A percentile compares a stretch with the other conserved stretches of the same genome.
phyloP scores from a whole-genome alignment of 2,329 filamentous ascomycete genomes.

The Phialophora tarda region DNA sequence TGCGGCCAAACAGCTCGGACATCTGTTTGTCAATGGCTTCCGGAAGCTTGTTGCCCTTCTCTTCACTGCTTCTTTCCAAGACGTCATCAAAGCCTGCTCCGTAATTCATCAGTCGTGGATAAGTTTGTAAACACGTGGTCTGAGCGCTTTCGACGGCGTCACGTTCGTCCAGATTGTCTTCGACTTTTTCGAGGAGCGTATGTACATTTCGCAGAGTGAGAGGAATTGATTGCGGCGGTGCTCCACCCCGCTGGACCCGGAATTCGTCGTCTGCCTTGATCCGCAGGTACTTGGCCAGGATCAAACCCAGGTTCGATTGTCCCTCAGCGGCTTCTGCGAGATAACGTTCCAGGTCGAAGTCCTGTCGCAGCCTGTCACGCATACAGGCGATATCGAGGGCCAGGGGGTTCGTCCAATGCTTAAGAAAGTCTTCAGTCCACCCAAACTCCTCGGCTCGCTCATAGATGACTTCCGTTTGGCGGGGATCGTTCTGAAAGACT shows the following conservation, averaged over 20 bases:
- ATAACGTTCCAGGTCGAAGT: slow-evolving; percentile 75
- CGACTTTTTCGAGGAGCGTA: slow-evolving; percentile 77
- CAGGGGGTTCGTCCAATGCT: slow-evolving; percentile 75
- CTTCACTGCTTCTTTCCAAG: slow-evolving; percentile 81
- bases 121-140: slow-evolving; percentile 85
- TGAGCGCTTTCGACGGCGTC: slow-evolving; percentile 80
- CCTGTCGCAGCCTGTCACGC: slow-evolving; percentile 73
- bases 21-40: slow-evolving; percentile 83
- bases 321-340: slow-evolving; percentile 62
- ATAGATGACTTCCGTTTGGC: slow-evolving; percentile 71
- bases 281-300: slow-evolving; percentile 78
- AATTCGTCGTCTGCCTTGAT: slow-evolving; percentile 85
- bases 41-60: slow-evolving; percentile 76
- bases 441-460: slow-evolving; percentile 80
- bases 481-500: slow-evolving; percentile 71
- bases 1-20: slow-evolving; percentile 97
- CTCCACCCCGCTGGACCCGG: slow-evolving; percentile 73
- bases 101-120: slow-evolving; percentile 94
- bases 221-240: slow-evolving; percentile 70
- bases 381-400: slow-evolving; percentile 85
- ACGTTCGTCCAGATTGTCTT: slow-evolving; percentile 65
- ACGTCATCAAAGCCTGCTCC: slow-evolving; percentile 90
- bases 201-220: slow-evolving; percentile 86
- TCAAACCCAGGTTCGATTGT: slow-evolving; percentile 36
- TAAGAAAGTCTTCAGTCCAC: slow-evolving; percentile 83